Base-by-base conservation (phyloP, 345 rosid species). In the Acer yangbiense region DNA sequence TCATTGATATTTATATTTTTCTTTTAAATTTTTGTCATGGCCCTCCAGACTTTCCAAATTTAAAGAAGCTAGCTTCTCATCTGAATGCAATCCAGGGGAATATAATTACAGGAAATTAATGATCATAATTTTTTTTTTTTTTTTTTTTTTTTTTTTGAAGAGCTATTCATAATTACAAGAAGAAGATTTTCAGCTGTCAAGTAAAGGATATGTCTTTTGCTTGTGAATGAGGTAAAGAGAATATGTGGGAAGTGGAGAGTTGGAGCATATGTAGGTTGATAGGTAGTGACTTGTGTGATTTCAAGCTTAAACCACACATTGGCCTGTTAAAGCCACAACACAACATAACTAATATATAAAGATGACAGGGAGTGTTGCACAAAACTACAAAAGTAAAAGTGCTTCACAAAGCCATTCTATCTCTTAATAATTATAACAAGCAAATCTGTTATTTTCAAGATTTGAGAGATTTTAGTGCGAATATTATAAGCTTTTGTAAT, bases 181-280 rank as follows among this genome's bases (percentile, higher is more conserved):
- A 44, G 2, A 17, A 35, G 71, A 67, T 77, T 81, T 68, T 71
- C 79, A 46, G 29, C 62, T 81, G 76, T 83, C 77, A 83, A 80
- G 81, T 65, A 81, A 85, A 78, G 87, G 80, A 79, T 81, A 79
- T 79, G 44, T 83, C 82, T 81, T 86, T 86, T 85, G 84, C 80
- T 85, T 83, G 79, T 82, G 86, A 81, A 76, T 82, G 64, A n/a
- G 82, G 84, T 77, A 85, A 89, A 83, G 86, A 65, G 35, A 32
- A 32, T 3, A 3, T 3, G 35, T 32, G 35, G 35, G 35, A 32
- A 32, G 35, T 32, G 5, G 35, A 32, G 35, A 32, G 35, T 32
- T 32, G 3, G 35, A 32, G 35, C 35, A 32, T 32, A 32, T 32
- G 3, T 32, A 32, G 35, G 35, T 32, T 32, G 29, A 72, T 44